Conservation (phyloP, 345 rosid species). For the Populus euphratica region DNA sequence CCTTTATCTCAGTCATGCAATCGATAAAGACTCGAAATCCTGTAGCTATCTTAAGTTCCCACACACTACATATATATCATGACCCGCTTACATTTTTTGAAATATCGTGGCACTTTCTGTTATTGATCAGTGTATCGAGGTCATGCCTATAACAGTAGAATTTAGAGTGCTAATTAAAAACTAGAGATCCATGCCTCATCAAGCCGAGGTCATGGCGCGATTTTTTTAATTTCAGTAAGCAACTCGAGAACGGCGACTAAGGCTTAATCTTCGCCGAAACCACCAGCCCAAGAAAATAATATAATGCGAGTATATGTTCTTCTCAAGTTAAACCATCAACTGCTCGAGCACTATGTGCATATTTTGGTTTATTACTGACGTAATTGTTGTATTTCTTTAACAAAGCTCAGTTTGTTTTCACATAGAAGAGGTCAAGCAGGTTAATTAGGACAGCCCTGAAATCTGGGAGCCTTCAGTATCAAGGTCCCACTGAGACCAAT, state of each 20-base stretch:
- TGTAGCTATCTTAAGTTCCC: background rate
- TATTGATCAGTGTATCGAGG: background rate
- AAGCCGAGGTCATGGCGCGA: background rate
- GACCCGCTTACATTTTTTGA: conserved; percentile 35
- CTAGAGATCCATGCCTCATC: background rate
- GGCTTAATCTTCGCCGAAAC: conserved; percentile 40
- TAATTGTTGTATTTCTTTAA: conserved; percentile 7
- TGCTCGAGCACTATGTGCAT: background rate
- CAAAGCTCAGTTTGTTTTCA: background rate
- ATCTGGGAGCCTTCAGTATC: conserved; percentile 6
- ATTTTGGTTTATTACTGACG: background rate
- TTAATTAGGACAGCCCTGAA: background rate
- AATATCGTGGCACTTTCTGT: background rate
- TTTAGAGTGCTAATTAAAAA: background rate
- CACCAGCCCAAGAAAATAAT: conserved; percentile 27
- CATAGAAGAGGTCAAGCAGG: background rate
- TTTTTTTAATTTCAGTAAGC: conserved; percentile 1
- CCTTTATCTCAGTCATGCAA: conserved; percentile 19
- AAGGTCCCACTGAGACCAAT: background rate
- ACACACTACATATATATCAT: background rate
- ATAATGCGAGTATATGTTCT: conserved; percentile 2
- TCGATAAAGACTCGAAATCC: conserved; percentile 14
- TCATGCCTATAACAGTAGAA: background rate
- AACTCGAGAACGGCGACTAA: conserved; percentile 42
- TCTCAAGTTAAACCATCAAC: background rate